Evolutionary conservation across 208 protist genomes (phyloP), one percentile per base, ranked within the genome.

Genomic region (Trypanosoma melophagium): DNA sequence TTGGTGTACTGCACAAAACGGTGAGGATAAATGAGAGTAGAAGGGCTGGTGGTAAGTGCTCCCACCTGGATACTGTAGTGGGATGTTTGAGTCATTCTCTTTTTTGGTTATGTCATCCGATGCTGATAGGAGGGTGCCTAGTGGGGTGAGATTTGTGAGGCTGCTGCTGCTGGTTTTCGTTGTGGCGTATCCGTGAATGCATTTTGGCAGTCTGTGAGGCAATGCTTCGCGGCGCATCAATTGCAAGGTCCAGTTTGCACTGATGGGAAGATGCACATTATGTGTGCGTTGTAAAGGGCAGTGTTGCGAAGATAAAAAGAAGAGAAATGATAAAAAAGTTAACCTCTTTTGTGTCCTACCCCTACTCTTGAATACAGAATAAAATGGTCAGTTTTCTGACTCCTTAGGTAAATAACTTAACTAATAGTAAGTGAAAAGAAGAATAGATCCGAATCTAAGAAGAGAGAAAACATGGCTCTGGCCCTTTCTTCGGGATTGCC

Each of bases 291-390:
- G 13, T 22, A 24, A 24, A 3, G 21, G 16, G 41, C 10, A 5
- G 17, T 19, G 17, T 17, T 7, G 21, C 19, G 21, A 51, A 50
- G 31, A 51, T 2, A 62, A 51, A 41, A 28, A 51, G 41, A 41
- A 54, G 10, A 41, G n/a, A 54, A 12, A 65, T 31, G 35, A 41
- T 65, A 65, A 53, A 22, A 41, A 41, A 47, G 57, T 17, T 38
- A 31, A 7, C 49, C 41, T 44, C 9, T 25, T 61, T 61, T 50
- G 44, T 50, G 7, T 45, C 9, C 35, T 21, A 5, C 21, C 40
- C 56, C 22, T 58, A 28, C 8, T 16, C 49, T 35, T 19, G 22
- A 50, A 31, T 19, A 50, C 35, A 17, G n/a, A 31, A 3, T 61
- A 61, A 66, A 22, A 42, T 55, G 31, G 44, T 66, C 47, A 17